Percentiles rank a stretch among this genome's conserved stretches.
These are phyloP conservation scores for Pulicaria dysenterica DNA, from an alignment of 129 eudicot genomes.

Conservation along the genomic window DNA sequence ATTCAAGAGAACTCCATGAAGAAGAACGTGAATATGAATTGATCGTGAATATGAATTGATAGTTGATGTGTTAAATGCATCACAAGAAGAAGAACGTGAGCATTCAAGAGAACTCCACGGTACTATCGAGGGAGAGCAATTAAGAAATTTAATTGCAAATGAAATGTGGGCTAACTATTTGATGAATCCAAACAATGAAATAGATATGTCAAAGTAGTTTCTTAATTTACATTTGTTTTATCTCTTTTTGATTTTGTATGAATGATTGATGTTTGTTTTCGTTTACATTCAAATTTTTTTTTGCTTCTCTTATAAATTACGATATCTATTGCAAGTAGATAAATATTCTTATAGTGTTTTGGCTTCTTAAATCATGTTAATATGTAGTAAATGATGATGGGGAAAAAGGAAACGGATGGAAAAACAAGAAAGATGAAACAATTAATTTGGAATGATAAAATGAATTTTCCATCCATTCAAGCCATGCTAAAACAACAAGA, in stretches of 20 bases:
- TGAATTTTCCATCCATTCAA: slow-evolving; percentile 3
- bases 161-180: background rate
- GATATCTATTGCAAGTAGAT: too few species aligned
- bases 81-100: background rate
- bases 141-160: background rate
- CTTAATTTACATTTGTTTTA: background rate
- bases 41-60: background rate
- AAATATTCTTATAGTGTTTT: too few species aligned
- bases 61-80: background rate
- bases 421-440: background rate
- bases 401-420: background rate
- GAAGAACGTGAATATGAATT: too few species aligned
- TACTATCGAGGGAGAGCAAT: background rate
- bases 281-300: background rate
- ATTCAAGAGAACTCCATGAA: too few species aligned
- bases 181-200: background rate
- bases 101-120: background rate
- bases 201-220: background rate
- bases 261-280: background rate
- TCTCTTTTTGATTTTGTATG: too few species aligned
- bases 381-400: background rate
- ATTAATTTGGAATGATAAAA: background rate
- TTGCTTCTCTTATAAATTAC: background rate
- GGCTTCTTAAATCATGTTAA: too few species aligned
- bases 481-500: background rate